Percentiles rank a stretch among this genome's conserved stretches.
These are phyloP conservation scores for Nannizzia gypsea DNA, from an alignment of 2,329 filamentous ascomycete genomes.

Conservation along the genomic window DNA sequence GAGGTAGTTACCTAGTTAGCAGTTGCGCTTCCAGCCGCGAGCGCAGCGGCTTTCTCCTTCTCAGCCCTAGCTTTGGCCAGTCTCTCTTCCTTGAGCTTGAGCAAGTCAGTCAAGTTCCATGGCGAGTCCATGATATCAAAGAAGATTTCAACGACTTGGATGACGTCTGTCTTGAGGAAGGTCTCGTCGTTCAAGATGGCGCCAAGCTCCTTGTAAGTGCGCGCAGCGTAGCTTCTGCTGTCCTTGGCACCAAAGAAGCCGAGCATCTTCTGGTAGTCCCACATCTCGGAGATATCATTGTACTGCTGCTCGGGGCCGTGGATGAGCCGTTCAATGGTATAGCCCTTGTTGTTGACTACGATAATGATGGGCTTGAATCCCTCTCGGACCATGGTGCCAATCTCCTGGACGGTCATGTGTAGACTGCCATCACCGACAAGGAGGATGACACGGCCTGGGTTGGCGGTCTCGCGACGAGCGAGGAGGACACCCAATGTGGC, in stretches of 20 bases:
- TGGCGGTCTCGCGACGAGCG: slow-evolving; percentile 16
- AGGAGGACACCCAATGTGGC: slow-evolving; percentile 17
- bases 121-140: slow-evolving; percentile 14
- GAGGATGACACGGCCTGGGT: slow-evolving; percentile 16
- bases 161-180: slow-evolving; percentile 10
- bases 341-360: slow-evolving; percentile 21
- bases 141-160: slow-evolving; percentile 13
- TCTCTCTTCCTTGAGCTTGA: slow-evolving; percentile 12
- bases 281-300: slow-evolving; percentile 19
- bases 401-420: slow-evolving; percentile 21
- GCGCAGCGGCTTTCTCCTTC: not conserved
- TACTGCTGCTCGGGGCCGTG: slow-evolving; percentile 19
- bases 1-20: not conserved
- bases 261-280: slow-evolving; percentile 19
- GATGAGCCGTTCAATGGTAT: slow-evolving; percentile 21
- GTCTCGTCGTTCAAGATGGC: slow-evolving; percentile 11
- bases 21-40: not conserved
- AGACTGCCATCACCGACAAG: slow-evolving; percentile 21
- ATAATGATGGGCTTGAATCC: slow-evolving; percentile 18
- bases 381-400: slow-evolving; percentile 19
- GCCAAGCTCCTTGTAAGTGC: slow-evolving; percentile 13
- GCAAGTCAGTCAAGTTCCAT: slow-evolving; percentile 12
- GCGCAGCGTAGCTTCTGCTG: slow-evolving; percentile 10
- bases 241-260: slow-evolving; percentile 17
- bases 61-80: slow-evolving; percentile 5